These are phyloP conservation scores for Antarctomyces pellizariae DNA, from an alignment of 495 filamentous ascomycete species.

Conservation along the genomic window DNA sequence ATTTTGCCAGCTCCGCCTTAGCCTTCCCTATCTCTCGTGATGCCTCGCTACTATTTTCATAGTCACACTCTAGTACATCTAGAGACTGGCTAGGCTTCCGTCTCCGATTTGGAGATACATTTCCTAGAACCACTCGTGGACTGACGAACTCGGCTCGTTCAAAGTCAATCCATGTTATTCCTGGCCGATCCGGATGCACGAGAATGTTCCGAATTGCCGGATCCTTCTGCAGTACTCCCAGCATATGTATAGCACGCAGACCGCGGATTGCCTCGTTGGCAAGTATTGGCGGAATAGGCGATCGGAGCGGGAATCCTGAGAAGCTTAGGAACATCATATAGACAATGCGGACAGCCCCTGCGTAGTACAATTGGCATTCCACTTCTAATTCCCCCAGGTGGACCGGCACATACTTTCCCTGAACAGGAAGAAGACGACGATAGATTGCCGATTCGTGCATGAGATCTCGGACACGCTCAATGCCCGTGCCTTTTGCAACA, in stretches of 20 bases:
- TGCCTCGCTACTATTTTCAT: too few species aligned
- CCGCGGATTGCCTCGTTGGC: slow-evolving; percentile 9
- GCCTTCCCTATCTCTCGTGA: too few species aligned
- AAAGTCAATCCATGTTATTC: slow-evolving; percentile 13
- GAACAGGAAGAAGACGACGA: slow-evolving; percentile 11
- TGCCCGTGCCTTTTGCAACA: slow-evolving; percentile 15
- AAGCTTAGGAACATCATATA: slow-evolving; percentile 16
- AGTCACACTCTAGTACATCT: too few species aligned
- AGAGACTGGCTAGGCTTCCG: too few species aligned
- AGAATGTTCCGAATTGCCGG: slow-evolving; percentile 10
- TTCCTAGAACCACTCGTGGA: too few species aligned
- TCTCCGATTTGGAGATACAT: too few species aligned
- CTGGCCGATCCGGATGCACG: slow-evolving; percentile 5
- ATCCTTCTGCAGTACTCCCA: slow-evolving; percentile 10
- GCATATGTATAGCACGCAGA: too few species aligned
- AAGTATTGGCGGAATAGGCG: too few species aligned
- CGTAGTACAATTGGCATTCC: slow-evolving; percentile 13
- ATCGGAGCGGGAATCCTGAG: too few species aligned
- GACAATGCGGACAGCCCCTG: slow-evolving; percentile 14
- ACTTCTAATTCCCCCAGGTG: slow-evolving; percentile 16
- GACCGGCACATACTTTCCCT: slow-evolving; percentile 16
- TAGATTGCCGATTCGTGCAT: slow-evolving; percentile 16
- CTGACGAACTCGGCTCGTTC: slow-evolving; percentile 3
- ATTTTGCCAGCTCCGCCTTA: too few species aligned
- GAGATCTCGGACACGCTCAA: slow-evolving; percentile 11